Percentiles rank a stretch among this genome's conserved stretches.
phyloP scores from a whole-genome alignment of 805 yeast species.

The Candida morakotiae region DNA sequence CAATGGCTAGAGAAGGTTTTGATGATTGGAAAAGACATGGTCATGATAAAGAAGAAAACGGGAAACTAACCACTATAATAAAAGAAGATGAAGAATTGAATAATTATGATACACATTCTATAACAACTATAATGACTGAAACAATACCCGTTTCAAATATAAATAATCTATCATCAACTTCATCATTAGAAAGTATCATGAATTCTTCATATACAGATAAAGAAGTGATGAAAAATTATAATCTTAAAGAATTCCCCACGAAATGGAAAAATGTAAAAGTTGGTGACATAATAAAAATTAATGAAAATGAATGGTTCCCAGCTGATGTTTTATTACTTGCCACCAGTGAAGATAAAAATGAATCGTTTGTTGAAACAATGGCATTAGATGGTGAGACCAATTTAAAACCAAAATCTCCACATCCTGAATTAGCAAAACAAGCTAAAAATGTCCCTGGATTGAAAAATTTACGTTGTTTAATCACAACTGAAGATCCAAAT shows the following conservation, averaged over 20 bases:
- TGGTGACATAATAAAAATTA: slow-evolving; percentile 76
- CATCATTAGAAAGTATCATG: slow-evolving; percentile 6
- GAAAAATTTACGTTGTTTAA: slow-evolving; percentile 44
- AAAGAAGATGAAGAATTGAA: slow-evolving; percentile 26
- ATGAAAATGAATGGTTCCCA: slow-evolving; percentile 88
- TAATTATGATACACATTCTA: slow-evolving; percentile 33
- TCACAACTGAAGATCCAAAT: slow-evolving; percentile 88
- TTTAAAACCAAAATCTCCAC: slow-evolving; percentile 70
- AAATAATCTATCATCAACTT: slow-evolving; percentile 3
- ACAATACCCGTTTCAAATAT: slow-evolving; percentile 17
- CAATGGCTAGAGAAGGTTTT: slow-evolving; percentile 88
- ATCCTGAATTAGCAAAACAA: slow-evolving; percentile 52
- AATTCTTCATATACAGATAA: slow-evolving; percentile 11
- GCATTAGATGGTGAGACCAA: slow-evolving; percentile 98
- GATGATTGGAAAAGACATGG: slow-evolving; percentile 88
- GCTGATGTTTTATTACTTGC: slow-evolving; percentile 80
- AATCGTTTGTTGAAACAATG: slow-evolving; percentile 86
- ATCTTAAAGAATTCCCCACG: slow-evolving; percentile 26
- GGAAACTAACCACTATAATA: slow-evolving; percentile 28
- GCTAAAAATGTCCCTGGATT: slow-evolving; percentile 50
- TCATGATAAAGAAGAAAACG: slow-evolving; percentile 83
- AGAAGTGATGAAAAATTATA: slow-evolving; percentile 22
- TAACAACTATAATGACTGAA: slow-evolving; percentile 36
- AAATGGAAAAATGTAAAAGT: slow-evolving; percentile 79
- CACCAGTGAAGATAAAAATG: slow-evolving; percentile 60